Evolutionary conservation across 2,329 filamentous ascomycete genomes (phyloP), one percentile per base, ranked within the genome.

Genomic region (Hypoxylon sp.): DNA sequence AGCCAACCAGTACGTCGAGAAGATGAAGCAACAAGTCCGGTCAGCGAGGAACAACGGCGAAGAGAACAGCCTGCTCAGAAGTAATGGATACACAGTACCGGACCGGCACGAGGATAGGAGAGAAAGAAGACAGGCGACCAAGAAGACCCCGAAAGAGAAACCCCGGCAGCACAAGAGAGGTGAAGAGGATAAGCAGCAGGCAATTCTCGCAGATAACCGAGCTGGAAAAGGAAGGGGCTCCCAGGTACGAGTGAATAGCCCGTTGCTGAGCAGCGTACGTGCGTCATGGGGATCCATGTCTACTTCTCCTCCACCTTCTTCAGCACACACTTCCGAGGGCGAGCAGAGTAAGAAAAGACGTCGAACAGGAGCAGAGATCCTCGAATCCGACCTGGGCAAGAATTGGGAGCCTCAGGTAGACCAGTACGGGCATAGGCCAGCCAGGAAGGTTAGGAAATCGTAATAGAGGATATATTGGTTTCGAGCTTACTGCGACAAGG

Each of bases 391-490:
- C 33, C 36, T 74, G 11, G 70, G 71, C 12, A 63, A 46, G 20
- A 52, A 55, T 1, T 74, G 72, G 72, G 53, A 65, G 18, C 42
- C 60, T 28, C 45, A 42, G 16, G 67, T 70, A 45, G 67, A 70
- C 24, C 60, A 64, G 26, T 28, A 64, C 8, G 71, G 72, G 11
- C 70, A 59, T 50, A 67, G 72, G 26, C 65, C 69, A 16, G n/a
- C 46, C 38, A 61, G 64, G 32, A 54, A n/a, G 11, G 40, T 6
- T 33, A 61, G 36, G 32, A 67, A 53, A 32, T 9, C 32, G 8
- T 53, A 5, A 53, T 46, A 24, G n/a, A 51, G 11, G 36, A 40
- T 40, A 40, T 4, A 40, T 40, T 7, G 16, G 16, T 9, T 3
- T 9, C 11, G 36, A 18, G 9, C 16, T 40, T 9, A 9, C 16